Conservation (phyloP, 768 basidiomycete genomes). For the Auriculariales sp. region DNA sequence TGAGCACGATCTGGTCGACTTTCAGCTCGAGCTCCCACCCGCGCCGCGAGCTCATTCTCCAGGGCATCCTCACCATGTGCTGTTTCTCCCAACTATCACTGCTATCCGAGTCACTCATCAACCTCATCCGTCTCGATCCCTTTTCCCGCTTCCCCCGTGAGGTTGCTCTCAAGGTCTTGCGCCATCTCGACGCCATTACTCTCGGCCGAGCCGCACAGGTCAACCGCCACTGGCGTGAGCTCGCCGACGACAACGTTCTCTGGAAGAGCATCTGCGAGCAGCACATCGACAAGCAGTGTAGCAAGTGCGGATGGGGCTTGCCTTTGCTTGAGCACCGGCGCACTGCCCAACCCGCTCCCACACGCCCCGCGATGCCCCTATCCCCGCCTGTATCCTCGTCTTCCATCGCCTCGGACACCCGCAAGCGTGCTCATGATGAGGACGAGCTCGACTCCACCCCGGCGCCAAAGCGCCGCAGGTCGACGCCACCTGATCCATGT, state of each 20-base stretch:
- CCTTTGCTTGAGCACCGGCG: constrained; percentile 74
- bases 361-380: neutral
- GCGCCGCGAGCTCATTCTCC: constrained; percentile 84
- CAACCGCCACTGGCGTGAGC: constrained; percentile 62
- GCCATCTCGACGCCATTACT: constrained; percentile 82
- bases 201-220: constrained; percentile 92
- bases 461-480: constrained; percentile 11
- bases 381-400: constrained; percentile 4
- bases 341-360: constrained; percentile 13
- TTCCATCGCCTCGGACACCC: constrained; percentile 9
- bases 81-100: constrained; percentile 97
- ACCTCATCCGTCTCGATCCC: constrained; percentile 92
- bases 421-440: constrained; percentile 5
- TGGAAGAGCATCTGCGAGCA: constrained; percentile 97
- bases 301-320: constrained; percentile 94
- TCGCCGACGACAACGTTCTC: constrained; percentile 90
- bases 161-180: constrained; percentile 72
- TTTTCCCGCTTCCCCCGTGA: constrained; percentile 85
- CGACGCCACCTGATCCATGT: constrained; percentile 5
- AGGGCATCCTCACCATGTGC: constrained; percentile 96
- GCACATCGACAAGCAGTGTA: constrained; percentile 93
- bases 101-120: constrained; percentile 78
- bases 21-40: constrained; percentile 91
- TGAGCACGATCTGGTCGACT: constrained; percentile 89
- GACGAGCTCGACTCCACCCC: constrained; percentile 5